phyloP scores from a whole-genome alignment of 495 filamentous ascomycete genomes.

The Penicilliopsis zonata region DNA sequence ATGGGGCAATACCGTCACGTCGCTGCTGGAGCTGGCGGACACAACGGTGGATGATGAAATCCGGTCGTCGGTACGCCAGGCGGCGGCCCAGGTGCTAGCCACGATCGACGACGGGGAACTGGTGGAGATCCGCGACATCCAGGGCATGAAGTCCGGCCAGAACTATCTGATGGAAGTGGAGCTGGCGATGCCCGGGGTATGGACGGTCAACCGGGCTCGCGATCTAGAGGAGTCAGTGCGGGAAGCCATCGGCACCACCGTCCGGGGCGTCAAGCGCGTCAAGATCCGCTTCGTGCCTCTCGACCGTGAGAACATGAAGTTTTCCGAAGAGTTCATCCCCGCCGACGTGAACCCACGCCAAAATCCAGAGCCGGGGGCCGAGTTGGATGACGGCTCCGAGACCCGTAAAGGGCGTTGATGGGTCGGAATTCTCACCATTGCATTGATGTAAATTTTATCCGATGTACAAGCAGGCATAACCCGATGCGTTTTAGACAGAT shows the following conservation, averaged over 20 bases:
- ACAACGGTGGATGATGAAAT: slow-evolving; percentile 78
- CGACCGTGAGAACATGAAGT: slow-evolving; percentile 34
- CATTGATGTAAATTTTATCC: too few relatives aligned
- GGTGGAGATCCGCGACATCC: slow-evolving; percentile 58
- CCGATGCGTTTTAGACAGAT: too few relatives aligned
- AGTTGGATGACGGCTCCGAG: too few relatives aligned
- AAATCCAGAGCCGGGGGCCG: slow-evolving; percentile 55
- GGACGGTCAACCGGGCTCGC: slow-evolving; percentile 57
- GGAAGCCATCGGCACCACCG: slow-evolving; percentile 53
- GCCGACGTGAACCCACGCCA: slow-evolving; percentile 47
- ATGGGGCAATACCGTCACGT: slow-evolving; percentile 68
- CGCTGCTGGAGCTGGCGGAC: slow-evolving; percentile 81
- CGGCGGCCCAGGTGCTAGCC: slow-evolving; percentile 46
- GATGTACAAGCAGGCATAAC: too few relatives aligned
- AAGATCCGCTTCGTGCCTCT: slow-evolving; percentile 71
- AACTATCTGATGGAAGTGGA: slow-evolving; percentile 88
- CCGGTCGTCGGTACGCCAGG: slow-evolving; percentile 50
- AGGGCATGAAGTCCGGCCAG: slow-evolving; percentile 86
- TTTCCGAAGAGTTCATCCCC: slow-evolving; percentile 70
- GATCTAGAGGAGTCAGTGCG: slow-evolving; percentile 62
- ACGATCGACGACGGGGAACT: slow-evolving; percentile 20
- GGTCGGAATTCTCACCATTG: too few relatives aligned
- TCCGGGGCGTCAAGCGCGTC: slow-evolving; percentile 70
- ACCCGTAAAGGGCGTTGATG: slow-evolving; percentile 19
- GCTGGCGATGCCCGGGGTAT: slow-evolving; percentile 59